Evolutionary conservation across 2,329 filamentous ascomycete species (phyloP), one percentile per base, ranked within the genome.

Genomic region (Phyllosticta citrichinensis): DNA sequence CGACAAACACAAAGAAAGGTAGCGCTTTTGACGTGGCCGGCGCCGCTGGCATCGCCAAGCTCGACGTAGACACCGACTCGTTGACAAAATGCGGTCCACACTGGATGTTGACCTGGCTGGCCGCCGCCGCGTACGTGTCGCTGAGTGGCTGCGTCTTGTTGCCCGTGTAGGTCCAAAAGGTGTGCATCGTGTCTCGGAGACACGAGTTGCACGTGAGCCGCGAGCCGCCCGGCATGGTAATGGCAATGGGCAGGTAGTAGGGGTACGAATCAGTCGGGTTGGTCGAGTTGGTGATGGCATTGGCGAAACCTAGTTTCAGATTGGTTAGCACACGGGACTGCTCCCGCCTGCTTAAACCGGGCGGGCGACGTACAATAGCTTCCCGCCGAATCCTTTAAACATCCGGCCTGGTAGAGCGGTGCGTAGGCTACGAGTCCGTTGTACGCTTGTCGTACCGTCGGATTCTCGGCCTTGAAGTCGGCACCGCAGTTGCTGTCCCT

Each of bases 241-340:
- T 81, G 62, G 94, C 94, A 60, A 96, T 81, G 0, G 92, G 89
- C 2, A 97, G 78, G 68, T 88, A 93, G 76, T 97, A 99, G 40
- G 94, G 81, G 69, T 92, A 93, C 35, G 84, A 82, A 71, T 94
- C 87, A 33, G 85, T 83, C 0, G 64, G 65, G 14, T 83, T 87
- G 22, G 83, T 82, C 5, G 77, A 71, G 74, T 96, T 96, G 55
- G 88, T 91, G 63, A 92, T 85, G 56, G 93, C 91, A 66, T 89
- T 87, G 65, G 89, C 89, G 72, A 91, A 97, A 77, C 82, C 70
- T 73, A 61, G 19, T 56, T 53, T 33, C 52, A 50, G 57, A 50
- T 25, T 24, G n/a, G 51, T 40, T 35, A 57, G 24, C 25, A 47
- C 40, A 47, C 40, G 27, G 47, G 27, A 40, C n/a, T 58, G 24